Conservation (phyloP, 2,329 filamentous ascomycete genomes). For the Juglanconis juglandina region DNA sequence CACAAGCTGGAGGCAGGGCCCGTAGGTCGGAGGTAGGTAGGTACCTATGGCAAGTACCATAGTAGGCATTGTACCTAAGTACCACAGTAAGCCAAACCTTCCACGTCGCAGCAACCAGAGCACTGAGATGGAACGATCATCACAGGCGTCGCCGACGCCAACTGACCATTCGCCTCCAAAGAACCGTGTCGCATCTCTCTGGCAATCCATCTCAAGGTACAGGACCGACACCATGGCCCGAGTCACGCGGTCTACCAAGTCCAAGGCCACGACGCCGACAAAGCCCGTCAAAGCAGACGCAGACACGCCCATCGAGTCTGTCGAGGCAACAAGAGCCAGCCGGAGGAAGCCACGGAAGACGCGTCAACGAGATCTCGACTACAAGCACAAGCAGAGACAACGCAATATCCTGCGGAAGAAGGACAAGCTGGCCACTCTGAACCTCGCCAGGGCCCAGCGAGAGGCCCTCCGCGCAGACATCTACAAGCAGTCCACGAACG, state of each 20-base stretch:
- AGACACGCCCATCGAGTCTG: neutral
- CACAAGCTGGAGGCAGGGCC: neutral
- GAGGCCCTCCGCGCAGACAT: neutral
- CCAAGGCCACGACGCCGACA: neutral
- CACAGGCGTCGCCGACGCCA: neutral
- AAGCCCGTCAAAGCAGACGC: neutral
- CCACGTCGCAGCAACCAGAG: too few species aligned
- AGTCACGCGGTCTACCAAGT: conserved; percentile 4
- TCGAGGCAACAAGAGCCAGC: neutral
- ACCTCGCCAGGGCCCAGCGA: neutral
- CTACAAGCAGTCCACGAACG: neutral
- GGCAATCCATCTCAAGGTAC: neutral
- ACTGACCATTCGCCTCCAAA: neutral
- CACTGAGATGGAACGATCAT: too few species aligned
- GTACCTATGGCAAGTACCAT: neutral
- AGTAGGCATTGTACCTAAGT: neutral
- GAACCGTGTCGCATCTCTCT: neutral
- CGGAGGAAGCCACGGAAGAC: neutral
- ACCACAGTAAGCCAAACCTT: neutral
- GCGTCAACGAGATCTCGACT: neutral
- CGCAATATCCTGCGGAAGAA: neutral
- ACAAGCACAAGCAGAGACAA: conserved; percentile 2
- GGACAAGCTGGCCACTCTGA: neutral
- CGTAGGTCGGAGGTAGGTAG: too few species aligned
- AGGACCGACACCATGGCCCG: neutral